Evolutionary conservation across 345 rosid species (phyloP).

Genomic region (Acer campestre): DNA sequence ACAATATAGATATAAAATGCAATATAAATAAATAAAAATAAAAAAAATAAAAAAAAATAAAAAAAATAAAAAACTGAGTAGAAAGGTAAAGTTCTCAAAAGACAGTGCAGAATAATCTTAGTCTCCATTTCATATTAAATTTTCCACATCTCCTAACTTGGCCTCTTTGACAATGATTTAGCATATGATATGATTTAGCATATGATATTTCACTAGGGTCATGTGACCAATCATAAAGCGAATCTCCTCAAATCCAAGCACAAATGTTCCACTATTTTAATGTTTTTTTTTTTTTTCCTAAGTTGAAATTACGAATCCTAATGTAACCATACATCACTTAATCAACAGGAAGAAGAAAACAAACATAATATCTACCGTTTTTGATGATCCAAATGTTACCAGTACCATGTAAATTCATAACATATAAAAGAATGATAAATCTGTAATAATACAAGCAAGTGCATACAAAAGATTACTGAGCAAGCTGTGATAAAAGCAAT

Average conservation of each 20-base stretch:
- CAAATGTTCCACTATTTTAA: not conserved
- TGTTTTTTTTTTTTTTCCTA: not conserved
- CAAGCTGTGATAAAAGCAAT: not conserved
- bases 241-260: not conserved
- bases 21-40: too few species aligned
- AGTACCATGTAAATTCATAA: not conserved
- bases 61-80: not conserved
- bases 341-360: not conserved
- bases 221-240: not conserved
- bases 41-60: too few species aligned
- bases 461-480: not conserved
- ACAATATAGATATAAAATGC: not conserved
- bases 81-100: not conserved
- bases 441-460: not conserved
- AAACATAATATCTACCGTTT: not conserved
- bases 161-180: slow-evolving; percentile 10
- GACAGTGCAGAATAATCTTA: not conserved
- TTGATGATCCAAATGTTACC: not conserved
- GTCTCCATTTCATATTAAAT: not conserved
- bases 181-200: not conserved
- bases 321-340: not conserved
- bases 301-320: not conserved
- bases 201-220: not conserved
- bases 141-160: slow-evolving; percentile 5
- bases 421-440: not conserved